Base-by-base conservation (phyloP, 208 protist species). In the Acanthamoeba sp. region DNA sequence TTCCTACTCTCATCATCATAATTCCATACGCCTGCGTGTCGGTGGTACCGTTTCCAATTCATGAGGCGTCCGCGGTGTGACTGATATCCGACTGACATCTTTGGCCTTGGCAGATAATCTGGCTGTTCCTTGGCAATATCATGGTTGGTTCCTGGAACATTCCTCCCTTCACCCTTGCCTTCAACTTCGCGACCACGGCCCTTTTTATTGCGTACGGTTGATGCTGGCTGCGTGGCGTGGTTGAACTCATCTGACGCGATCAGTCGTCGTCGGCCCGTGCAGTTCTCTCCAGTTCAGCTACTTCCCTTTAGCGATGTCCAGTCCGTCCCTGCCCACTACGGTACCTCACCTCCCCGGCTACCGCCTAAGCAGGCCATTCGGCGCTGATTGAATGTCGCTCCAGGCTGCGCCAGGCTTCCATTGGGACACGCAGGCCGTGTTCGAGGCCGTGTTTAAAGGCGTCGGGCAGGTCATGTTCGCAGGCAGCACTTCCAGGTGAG, bases 391-490 rank as follows among this genome's bases (percentile, higher is more conserved):
- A 1, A 1, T 22, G 29, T 71, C 32, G 16, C n/a, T 69, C 32
- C n/a, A 76, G 66, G 24, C 36, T 36, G 9, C 45, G 40, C 18
- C 45, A 6, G 78, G 34, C 6, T 87, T 59, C 16, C 6, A 87
- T 40, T 87, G 38, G 38, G 78, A 87, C 78, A 57, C 78, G 10
- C 45, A 59, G 55, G 78, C 78, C 6, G 38, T 55, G 78, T 87
- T 87, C 20, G 78, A 87, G n/a, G 78, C 78, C 6, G 78, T 87
- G n/a, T 87, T 87, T 40, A 87, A 87, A 22, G 78, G 78, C 18
- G 45, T 87, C 22, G 78, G 78, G 14, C 78, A 87, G 27, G 78
- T 87, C 24, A 59, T 48, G 38, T 87, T 87, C 34, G 78, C 78
- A 12, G 78, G 45, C 42, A 55, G 78, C 42, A 87, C 78, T 9